Evolutionary conservation across 1,139 yeast species (phyloP).

Genomic region (Sugiyamaella xylanicola): DNA sequence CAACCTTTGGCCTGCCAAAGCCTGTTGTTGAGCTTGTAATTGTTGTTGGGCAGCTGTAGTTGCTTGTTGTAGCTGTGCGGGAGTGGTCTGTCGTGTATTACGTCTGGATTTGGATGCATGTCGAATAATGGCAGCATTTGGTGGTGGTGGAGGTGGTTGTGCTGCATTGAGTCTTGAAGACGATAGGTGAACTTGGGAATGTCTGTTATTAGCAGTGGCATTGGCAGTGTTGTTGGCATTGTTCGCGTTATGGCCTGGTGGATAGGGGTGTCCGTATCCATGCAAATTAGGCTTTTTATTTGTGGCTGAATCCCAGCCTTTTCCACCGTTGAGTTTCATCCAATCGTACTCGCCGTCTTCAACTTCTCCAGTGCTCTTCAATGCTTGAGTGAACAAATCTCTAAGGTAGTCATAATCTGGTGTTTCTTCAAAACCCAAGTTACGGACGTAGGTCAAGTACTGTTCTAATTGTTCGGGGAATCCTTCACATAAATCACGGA

Average conservation of each 20-base stretch:
- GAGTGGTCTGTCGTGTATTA: slow-evolving; percentile 25
- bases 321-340: slow-evolving; percentile 89
- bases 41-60: slow-evolving; percentile 1
- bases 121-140: slow-evolving; percentile 39
- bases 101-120: slow-evolving; percentile 41
- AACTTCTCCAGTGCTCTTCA: slow-evolving; percentile 67
- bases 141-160: slow-evolving; percentile 36
- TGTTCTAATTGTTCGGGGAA: slow-evolving; percentile 87
- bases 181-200: slow-evolving; percentile 34
- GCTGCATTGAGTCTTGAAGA: slow-evolving; percentile 34
- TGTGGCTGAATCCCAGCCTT: slow-evolving; percentile 85
- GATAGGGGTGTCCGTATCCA: slow-evolving; percentile 79
- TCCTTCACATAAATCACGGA: slow-evolving; percentile 74
- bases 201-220: slow-evolving; percentile 25
- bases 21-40: slow-evolving; percentile 7
- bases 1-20: slow-evolving; percentile 9
- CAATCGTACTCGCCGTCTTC: slow-evolving; percentile 93
- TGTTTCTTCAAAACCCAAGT: slow-evolving; percentile 84
- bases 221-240: slow-evolving; percentile 17
- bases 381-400: slow-evolving; percentile 70
- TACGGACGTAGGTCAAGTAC: slow-evolving; percentile 80
- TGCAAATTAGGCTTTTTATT: slow-evolving; percentile 88
- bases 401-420: slow-evolving; percentile 92
- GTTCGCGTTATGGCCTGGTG: slow-evolving; percentile 43
- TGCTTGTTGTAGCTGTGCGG: slow-evolving; percentile 12